Percentiles rank a stretch among this genome's conserved stretches.
These are phyloP conservation scores for Aspergillus uvarum DNA, from an alignment of 2,329 filamentous ascomycete species.

Conservation along the genomic window DNA sequence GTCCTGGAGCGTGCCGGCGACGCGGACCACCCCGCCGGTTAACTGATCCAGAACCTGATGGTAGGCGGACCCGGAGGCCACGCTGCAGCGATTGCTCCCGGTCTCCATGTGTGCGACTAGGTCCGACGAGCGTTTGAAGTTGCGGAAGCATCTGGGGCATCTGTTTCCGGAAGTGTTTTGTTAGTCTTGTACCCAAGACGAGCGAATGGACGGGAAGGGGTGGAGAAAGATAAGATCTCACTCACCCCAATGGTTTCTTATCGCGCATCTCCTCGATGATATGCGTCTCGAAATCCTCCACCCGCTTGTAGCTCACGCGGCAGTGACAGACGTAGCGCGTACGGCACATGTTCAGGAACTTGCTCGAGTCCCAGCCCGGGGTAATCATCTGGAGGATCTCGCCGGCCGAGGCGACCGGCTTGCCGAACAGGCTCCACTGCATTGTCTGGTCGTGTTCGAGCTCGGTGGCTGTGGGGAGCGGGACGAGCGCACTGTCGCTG, in stretches of 20 bases:
- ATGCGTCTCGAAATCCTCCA: constrained; percentile 34
- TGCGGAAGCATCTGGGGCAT: constrained; percentile 41
- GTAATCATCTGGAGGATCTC: constrained; percentile 18
- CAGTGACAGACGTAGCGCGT: constrained; percentile 39
- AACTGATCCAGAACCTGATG: constrained; percentile 39
- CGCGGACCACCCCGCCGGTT: constrained; percentile 40
- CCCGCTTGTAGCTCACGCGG: constrained; percentile 24
- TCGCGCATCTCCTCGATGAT: constrained; percentile 24
- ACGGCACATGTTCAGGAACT: constrained; percentile 32
- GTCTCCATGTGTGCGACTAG: constrained; percentile 45
- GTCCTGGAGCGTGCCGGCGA: constrained; percentile 31
- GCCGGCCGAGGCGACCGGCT: constrained; percentile 3
- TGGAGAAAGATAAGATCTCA: neutral
- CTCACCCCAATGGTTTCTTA: constrained; percentile 22
- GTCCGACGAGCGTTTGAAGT: constrained; percentile 39
- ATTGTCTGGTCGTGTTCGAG: constrained; percentile 19
- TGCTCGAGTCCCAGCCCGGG: constrained; percentile 28
- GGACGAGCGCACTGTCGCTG: neutral
- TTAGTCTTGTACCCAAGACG: constrained; percentile 5
- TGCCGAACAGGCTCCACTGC: neutral
- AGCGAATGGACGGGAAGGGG: too few species aligned
- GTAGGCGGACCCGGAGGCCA: constrained; percentile 31
- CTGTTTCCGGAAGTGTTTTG: constrained; percentile 13
- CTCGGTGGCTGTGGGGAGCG: neutral
- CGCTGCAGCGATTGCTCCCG: constrained; percentile 34